These are phyloP conservation scores for Fraxinus latifolia DNA, from an alignment of 305 asterid genomes.

Conservation along the genomic window DNA sequence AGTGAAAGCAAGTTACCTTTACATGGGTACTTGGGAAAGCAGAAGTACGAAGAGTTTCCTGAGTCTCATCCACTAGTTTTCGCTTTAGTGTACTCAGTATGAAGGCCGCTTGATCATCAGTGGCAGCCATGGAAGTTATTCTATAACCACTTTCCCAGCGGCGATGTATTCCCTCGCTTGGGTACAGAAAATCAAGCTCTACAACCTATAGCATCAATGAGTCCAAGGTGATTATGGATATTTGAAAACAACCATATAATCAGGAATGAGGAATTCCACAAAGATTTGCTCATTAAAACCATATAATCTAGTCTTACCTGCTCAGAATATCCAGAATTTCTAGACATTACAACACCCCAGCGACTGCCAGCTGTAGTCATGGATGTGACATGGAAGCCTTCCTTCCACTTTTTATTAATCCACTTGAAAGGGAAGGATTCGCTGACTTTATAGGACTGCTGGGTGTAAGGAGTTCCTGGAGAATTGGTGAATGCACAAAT, in stretches of 20 bases:
- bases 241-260: neutral
- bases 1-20: slow-evolving; percentile 39
- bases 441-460: slow-evolving; percentile 76
- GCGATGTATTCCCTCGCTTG: slow-evolving; percentile 77
- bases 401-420: slow-evolving; percentile 85
- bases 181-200: slow-evolving; percentile 76
- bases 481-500: slow-evolving; percentile 6
- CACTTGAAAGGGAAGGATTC: slow-evolving; percentile 85
- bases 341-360: slow-evolving; percentile 85
- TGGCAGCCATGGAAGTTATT: slow-evolving; percentile 80
- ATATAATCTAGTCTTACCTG: slow-evolving; percentile 43
- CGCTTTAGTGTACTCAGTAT: slow-evolving; percentile 67
- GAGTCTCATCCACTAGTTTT: slow-evolving; percentile 70
- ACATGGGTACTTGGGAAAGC: slow-evolving; percentile 86
- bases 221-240: neutral
- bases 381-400: slow-evolving; percentile 80
- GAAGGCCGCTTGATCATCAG: slow-evolving; percentile 71
- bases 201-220: slow-evolving; percentile 44
- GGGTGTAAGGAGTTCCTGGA: slow-evolving; percentile 74
- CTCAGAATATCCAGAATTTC: slow-evolving; percentile 72
- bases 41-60: slow-evolving; percentile 79
- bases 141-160: slow-evolving; percentile 80
- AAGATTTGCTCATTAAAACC: neutral
- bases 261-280: neutral
- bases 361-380: slow-evolving; percentile 88